These are phyloP conservation scores for Nigrograna mackinnonii DNA, from an alignment of 2,329 filamentous ascomycete species.

Conservation along the genomic window DNA sequence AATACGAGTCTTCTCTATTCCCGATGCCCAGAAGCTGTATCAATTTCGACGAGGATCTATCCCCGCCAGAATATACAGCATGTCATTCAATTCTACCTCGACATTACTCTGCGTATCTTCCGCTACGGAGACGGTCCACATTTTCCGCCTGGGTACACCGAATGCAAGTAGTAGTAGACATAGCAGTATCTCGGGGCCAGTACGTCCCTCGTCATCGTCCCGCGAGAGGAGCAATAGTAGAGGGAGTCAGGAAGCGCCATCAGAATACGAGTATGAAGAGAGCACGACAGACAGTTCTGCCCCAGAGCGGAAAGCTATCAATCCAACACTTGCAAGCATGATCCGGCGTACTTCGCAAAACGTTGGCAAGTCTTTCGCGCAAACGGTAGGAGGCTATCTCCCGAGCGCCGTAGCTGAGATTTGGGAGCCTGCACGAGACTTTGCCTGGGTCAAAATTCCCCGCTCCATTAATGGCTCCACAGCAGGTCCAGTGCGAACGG, in stretches of 20 bases:
- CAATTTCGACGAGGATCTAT: constrained; percentile 96
- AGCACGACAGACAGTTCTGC: constrained; percentile 30
- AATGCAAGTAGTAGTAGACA: constrained; percentile 36
- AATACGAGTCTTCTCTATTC: constrained; percentile 92
- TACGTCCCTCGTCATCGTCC: constrained; percentile 22
- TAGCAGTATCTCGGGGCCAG: constrained; percentile 33
- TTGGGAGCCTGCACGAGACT: constrained; percentile 94
- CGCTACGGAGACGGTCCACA: constrained; percentile 93
- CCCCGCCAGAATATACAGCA: constrained; percentile 94
- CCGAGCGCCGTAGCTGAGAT: constrained; percentile 95
- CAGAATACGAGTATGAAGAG: constrained; percentile 46
- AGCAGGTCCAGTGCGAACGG: constrained; percentile 70
- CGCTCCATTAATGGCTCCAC: constrained; percentile 52
- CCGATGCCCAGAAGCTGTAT: constrained; percentile 88
- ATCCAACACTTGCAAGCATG: constrained; percentile 86
- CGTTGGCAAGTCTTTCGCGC: constrained; percentile 85
- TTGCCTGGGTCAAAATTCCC: constrained; percentile 94
- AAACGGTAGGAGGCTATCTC: constrained; percentile 87
- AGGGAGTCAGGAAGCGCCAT: constrained; percentile 36
- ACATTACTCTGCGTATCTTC: constrained; percentile 95
- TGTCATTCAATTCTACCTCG: constrained; percentile 96
- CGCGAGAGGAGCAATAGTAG: constrained; percentile 49
- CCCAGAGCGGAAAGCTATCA: constrained; percentile 45
- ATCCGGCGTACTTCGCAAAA: constrained; percentile 93
- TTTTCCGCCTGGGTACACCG: constrained; percentile 72